These are phyloP conservation scores for Alternaria gaisen DNA, from an alignment of 2,329 filamentous ascomycete species.

Conservation along the genomic window DNA sequence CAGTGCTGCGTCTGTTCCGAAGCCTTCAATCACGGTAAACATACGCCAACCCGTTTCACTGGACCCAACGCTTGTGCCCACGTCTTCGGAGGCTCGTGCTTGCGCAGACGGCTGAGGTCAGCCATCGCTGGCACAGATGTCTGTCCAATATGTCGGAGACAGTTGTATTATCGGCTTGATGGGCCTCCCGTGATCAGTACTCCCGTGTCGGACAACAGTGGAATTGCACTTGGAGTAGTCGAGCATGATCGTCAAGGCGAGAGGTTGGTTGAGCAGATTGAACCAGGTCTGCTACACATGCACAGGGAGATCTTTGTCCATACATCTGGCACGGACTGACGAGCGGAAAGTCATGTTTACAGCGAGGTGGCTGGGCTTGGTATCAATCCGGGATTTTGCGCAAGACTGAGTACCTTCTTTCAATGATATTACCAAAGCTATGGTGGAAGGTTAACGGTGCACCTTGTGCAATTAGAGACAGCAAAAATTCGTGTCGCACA, in stretches of 20 bases:
- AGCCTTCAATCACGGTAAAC: background rate
- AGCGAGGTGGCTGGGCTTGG: background rate
- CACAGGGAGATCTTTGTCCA: background rate
- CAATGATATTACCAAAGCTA: no score
- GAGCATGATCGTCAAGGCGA: background rate
- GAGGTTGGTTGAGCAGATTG: background rate
- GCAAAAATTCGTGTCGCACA: background rate
- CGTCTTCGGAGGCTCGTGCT: background rate
- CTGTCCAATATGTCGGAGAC: background rate
- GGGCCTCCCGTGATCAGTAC: background rate
- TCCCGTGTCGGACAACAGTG: background rate
- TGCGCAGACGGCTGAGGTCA: background rate
- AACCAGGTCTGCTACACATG: background rate
- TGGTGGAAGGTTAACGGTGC: background rate
- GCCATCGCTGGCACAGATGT: no score
- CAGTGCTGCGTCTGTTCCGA: background rate
- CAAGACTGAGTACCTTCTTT: background rate
- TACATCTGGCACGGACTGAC: background rate
- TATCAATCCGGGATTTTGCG: background rate
- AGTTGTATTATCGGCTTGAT: background rate
- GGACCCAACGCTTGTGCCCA: background rate
- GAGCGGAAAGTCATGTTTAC: background rate
- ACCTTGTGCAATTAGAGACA: background rate
- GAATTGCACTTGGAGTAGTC: no score
- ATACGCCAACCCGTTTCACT: background rate